Evolutionary conservation across 2,329 filamentous ascomycete genomes (phyloP), one percentile per base, ranked within the genome.

Genomic region (Volutella citrinella): DNA sequence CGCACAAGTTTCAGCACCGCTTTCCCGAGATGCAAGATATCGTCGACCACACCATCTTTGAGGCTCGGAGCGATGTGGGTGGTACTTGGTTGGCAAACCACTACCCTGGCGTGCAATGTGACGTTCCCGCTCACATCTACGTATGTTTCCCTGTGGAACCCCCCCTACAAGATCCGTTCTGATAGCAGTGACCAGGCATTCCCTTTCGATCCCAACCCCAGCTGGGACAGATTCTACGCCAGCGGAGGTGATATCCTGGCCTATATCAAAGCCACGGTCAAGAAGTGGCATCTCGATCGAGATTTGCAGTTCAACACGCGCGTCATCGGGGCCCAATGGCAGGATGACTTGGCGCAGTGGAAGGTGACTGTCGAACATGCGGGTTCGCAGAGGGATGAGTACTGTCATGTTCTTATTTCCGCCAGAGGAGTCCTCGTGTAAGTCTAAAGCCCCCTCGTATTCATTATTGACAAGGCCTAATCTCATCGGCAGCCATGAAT

Each of bases 141-240:
- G 46, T 45, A 24, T 1, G 38, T 32, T 11, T 10, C 2, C 5
- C 10, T n/a, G n/a, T n/a, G n/a, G n/a, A n/a, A 1, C 9, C 13
- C 6, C 25, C 8, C 12, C 12, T 10, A 7, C 1, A 13, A 23
- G 2, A 2, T 3, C 7, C n/a, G 11, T 10, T 6, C 36, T 45
- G 3, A 41, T 13, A 3, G 5, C 5, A 13, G n/a, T 8, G 24
- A 11, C 5, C 7, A 57, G 47, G 48, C 52, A 62, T 80, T 35
- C 66, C 75, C 26, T 0, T 81, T 78, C 46, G 62, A 66, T 4
- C 75, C 75, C 1, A 80, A 80, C 31, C 72, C 72, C 0, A 62
- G 78, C 36, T 82, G 78, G 76, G 67, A 65, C 0, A 65, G 73
- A 30, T 70, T 75, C 42, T 81, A 77, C 44, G 74, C 76, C 4